Evolutionary conservation across 495 filamentous ascomycete species (phyloP).

Genomic region (Neurospora sp.): DNA sequence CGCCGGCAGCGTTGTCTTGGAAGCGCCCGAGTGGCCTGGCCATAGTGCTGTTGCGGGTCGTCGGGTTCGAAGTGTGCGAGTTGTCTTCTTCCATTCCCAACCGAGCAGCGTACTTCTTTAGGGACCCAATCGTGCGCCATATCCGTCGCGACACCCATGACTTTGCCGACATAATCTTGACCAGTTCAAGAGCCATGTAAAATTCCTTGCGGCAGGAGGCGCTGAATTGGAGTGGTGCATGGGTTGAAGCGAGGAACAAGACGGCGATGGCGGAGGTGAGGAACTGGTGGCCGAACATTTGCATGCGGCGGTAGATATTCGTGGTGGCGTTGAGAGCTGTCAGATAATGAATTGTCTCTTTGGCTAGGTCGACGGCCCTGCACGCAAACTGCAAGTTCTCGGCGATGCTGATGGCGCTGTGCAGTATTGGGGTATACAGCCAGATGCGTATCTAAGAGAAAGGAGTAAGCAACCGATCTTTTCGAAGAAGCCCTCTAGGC

Average conservation of each 20-base stretch:
- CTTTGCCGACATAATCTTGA: conserved; percentile 69
- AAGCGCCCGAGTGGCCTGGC: neutral
- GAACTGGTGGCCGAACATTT: conserved; percentile 83
- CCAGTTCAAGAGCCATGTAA: conserved; percentile 73
- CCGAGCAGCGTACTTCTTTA: conserved; percentile 71
- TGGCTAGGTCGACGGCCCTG: conserved; percentile 65
- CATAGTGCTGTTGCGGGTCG: neutral
- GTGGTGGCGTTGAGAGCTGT: conserved; percentile 68
- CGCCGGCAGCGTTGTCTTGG: neutral
- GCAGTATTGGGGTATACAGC: conserved; percentile 72
- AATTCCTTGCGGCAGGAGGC: conserved; percentile 69
- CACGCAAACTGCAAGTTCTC: conserved; percentile 58
- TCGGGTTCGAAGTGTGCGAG: neutral
- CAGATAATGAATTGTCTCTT: conserved; percentile 68
- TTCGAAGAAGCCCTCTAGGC: neutral
- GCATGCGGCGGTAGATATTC: conserved; percentile 68
- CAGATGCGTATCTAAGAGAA: conserved; percentile 54
- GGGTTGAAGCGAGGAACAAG: conserved; percentile 72
- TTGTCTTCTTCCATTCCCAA: conserved; percentile 52
- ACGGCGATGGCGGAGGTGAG: conserved; percentile 71
- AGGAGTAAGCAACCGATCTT: neutral
- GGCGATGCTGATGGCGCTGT: conserved; percentile 64
- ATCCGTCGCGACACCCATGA: conserved; percentile 69
- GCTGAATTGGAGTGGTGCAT: conserved; percentile 70
- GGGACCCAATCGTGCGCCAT: conserved; percentile 70